These are phyloP conservation scores for Ailanthus altissimus DNA, from an alignment of 345 rosid genomes.

Conservation along the genomic window DNA sequence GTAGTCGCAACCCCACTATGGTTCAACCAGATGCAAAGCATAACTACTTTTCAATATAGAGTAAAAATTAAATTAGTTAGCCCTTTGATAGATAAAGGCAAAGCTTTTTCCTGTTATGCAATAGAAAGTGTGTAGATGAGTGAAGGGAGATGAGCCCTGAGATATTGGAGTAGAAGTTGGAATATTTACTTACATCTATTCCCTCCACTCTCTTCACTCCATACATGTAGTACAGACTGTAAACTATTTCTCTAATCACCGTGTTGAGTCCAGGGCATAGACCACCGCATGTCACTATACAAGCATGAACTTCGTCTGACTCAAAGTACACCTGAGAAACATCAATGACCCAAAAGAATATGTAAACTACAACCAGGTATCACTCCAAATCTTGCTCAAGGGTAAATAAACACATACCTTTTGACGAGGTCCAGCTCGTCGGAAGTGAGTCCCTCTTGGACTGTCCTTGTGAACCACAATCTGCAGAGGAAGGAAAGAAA, in stretches of 20 bases:
- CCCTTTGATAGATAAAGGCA: background rate
- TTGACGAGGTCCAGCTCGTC: slow-evolving; percentile 97
- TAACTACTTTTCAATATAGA: background rate
- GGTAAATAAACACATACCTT: slow-evolving; percentile 42
- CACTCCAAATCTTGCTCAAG: background rate
- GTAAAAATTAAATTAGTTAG: background rate
- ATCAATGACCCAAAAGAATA: slow-evolving; percentile 1
- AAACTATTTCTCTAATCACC: slow-evolving; percentile 80
- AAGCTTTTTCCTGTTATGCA: background rate
- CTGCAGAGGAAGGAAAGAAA: slow-evolving; percentile 33
- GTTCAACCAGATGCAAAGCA: background rate
- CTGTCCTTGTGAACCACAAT: slow-evolving; percentile 71
- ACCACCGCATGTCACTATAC: slow-evolving; percentile 94
- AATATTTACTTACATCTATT: slow-evolving; percentile 61
- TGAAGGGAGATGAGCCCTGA: background rate
- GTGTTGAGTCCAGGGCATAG: slow-evolving; percentile 95
- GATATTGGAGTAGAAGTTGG: background rate
- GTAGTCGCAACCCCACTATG: background rate
- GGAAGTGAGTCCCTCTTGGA: slow-evolving; percentile 85
- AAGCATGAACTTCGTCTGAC: slow-evolving; percentile 80
- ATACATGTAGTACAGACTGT: slow-evolving; percentile 74
- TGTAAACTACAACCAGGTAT: background rate
- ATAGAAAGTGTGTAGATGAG: background rate
- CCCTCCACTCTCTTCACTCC: slow-evolving; percentile 80
- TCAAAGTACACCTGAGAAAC: slow-evolving; percentile 65